Percentiles rank a stretch among this genome's conserved stretches.
phyloP scores from a whole-genome alignment of 176 grass and related monocot species.

The Musa itinerans region DNA sequence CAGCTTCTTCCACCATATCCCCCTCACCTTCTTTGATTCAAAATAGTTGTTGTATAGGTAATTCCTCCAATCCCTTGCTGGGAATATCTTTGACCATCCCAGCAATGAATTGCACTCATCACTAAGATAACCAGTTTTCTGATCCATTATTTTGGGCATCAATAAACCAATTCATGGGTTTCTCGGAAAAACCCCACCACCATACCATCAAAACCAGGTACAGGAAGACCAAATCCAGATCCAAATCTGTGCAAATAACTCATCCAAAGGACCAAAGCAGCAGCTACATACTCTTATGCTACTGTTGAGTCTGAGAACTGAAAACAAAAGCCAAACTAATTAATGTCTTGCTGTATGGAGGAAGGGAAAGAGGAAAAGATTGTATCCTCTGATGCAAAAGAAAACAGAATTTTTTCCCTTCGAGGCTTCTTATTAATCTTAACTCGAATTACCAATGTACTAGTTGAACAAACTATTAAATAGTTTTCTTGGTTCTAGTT shows the following conservation, averaged over 20 bases:
- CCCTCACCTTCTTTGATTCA: slow-evolving; percentile 19
- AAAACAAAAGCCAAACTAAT: slow-evolving; percentile 10
- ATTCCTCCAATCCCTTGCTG: slow-evolving; percentile 30
- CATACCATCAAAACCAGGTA: slow-evolving; percentile 20
- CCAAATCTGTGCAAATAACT: slow-evolving; percentile 10
- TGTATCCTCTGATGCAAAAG: slow-evolving; percentile 8
- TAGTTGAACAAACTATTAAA: too few species aligned
- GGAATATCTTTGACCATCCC: slow-evolving; percentile 45
- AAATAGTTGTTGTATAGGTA: slow-evolving; percentile 47
- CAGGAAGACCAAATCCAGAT: slow-evolving; percentile 6
- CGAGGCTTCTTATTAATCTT: too few species aligned
- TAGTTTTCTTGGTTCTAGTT: too few species aligned
- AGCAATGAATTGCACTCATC: slow-evolving; percentile 28
- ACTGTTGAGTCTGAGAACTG: background rate
- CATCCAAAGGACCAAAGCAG: background rate
- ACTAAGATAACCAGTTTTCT: slow-evolving; percentile 25
- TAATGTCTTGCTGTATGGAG: background rate
- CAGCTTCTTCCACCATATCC: slow-evolving; percentile 33
- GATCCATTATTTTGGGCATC: slow-evolving; percentile 38
- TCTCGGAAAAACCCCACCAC: background rate
- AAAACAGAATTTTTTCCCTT: too few species aligned
- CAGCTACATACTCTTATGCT: slow-evolving; percentile 8
- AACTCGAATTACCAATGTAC: too few species aligned
- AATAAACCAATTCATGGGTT: slow-evolving; percentile 46
- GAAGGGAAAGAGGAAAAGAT: background rate